Percentiles rank a stretch among this genome's conserved stretches.
Conservation (phyloP, 2,329 filamentous ascomycete genomes). For the Amauroascus niger region DNA sequence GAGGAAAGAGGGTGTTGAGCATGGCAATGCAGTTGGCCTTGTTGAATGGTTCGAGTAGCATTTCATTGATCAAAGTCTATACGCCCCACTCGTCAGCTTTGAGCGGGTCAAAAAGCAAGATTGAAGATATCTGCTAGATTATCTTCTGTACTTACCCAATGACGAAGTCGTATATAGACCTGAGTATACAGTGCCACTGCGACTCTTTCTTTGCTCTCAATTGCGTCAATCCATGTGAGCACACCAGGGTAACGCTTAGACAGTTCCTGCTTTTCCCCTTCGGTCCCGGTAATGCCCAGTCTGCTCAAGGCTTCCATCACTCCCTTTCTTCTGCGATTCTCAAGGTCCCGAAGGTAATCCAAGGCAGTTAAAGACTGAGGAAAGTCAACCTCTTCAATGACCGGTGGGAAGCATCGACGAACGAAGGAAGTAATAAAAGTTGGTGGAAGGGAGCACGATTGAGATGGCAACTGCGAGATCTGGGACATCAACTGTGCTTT, state of each 20-base stretch:
- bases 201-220: conserved; percentile 43
- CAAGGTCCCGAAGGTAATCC: conserved; percentile 57
- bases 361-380: conserved; percentile 55
- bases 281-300: conserved; percentile 44
- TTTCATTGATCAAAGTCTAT: conserved; percentile 55
- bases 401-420: conserved; percentile 48
- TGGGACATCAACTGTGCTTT: conserved; percentile 40
- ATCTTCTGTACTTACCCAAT: conserved; percentile 45
- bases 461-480: conserved; percentile 48
- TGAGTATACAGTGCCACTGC: conserved; percentile 51
- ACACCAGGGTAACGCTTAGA: conserved; percentile 46
- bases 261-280: conserved; percentile 42
- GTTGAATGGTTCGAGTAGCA: conserved; percentile 52
- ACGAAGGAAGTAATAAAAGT: conserved; percentile 55
- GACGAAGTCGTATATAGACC: conserved; percentile 51
- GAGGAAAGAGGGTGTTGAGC: conserved; percentile 58
- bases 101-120: not conserved
- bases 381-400: conserved; percentile 53
- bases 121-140: not conserved
- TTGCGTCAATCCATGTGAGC: conserved; percentile 45
- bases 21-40: conserved; percentile 58
- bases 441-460: conserved; percentile 53
- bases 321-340: conserved; percentile 51
- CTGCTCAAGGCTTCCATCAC: conserved; percentile 46
- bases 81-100: conserved; percentile 3